A percentile compares a stretch with the other conserved stretches of the same genome.
phyloP scores from a whole-genome alignment of 192 early-diverging fungal species.

The Thamnidium elegans region DNA sequence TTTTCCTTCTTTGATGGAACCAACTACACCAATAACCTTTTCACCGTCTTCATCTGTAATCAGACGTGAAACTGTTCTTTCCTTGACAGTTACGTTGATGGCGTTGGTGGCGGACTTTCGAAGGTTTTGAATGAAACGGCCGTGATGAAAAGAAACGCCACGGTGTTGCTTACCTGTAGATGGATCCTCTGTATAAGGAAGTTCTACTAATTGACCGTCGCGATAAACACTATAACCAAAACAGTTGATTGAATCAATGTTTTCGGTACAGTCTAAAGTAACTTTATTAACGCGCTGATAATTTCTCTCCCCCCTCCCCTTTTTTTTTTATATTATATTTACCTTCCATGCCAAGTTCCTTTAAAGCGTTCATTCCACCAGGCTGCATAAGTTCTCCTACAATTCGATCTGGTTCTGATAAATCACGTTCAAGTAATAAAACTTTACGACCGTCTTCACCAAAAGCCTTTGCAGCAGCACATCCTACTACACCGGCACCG shows the following conservation, averaged over 20 bases:
- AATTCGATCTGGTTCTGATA: constrained; percentile 92
- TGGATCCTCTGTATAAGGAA: constrained; percentile 66
- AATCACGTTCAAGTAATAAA: constrained; percentile 76
- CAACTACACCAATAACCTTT: constrained; percentile 53
- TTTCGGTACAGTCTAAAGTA: constrained; percentile 66
- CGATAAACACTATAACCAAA: constrained; percentile 81
- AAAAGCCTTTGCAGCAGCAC: constrained; percentile 75
- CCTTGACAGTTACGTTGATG: constrained; percentile 64
- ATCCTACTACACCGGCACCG: constrained; percentile 90
- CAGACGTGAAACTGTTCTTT: constrained; percentile 63
- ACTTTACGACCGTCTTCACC: constrained; percentile 70
- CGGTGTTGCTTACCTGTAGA: constrained; percentile 45
- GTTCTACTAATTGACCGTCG: constrained; percentile 53
- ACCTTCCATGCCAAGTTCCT: constrained; percentile 69
- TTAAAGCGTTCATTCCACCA: constrained; percentile 81
- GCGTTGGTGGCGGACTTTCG: constrained; percentile 58
- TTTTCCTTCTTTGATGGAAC: constrained; percentile 14
- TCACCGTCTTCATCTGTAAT: constrained; percentile 40
- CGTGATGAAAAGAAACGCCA: constrained; percentile 92
- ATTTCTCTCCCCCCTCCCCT: neutral
- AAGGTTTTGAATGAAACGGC: constrained; percentile 86
- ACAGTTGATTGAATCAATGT: constrained; percentile 79
- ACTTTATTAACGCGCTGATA: neutral
- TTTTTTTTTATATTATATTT: neutral
- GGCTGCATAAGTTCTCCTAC: constrained; percentile 97